A percentile compares a stretch with the other conserved stretches of the same genome.
Conservation (phyloP, 495 filamentous ascomycete species). For the Trichocladium uniseriatum region DNA sequence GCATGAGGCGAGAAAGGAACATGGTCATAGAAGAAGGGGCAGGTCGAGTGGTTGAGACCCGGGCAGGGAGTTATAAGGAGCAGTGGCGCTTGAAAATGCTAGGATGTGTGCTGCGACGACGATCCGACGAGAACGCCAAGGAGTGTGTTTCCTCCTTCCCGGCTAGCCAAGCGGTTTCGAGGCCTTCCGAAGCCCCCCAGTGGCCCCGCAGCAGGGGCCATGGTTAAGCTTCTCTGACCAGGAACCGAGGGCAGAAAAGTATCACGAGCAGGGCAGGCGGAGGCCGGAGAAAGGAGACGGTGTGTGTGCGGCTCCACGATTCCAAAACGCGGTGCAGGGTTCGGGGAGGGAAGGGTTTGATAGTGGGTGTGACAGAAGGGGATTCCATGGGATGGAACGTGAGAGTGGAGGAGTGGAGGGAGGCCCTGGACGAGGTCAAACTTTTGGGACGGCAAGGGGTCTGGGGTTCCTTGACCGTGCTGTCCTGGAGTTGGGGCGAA, state of each 20-base stretch:
- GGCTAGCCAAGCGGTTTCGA: slow-evolving; percentile 29
- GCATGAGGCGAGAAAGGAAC: slow-evolving; percentile 28
- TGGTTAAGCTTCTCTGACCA: slow-evolving; percentile 25
- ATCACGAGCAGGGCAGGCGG: slow-evolving; percentile 16
- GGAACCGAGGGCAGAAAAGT: slow-evolving; percentile 23
- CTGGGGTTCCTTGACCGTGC: no score
- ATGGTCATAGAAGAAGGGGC: slow-evolving; percentile 20
- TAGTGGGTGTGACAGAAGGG: slow-evolving; percentile 9
- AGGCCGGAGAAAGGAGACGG: slow-evolving; percentile 15
- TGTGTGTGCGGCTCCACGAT: slow-evolving; percentile 35
- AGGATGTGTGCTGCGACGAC: slow-evolving; percentile 18
- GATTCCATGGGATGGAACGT: not conserved
- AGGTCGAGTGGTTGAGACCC: slow-evolving; percentile 10
- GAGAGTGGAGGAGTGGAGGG: no score
- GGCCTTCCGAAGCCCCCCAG: slow-evolving; percentile 4
- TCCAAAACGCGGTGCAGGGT: slow-evolving; percentile 37
- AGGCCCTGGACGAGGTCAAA: no score
- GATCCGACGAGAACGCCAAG: slow-evolving; percentile 28
- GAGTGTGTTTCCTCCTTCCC: slow-evolving; percentile 33
- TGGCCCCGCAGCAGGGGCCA: slow-evolving; percentile 1
- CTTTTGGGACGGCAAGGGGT: no score
- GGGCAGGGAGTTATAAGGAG: slow-evolving; percentile 20
- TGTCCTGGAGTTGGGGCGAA: not conserved
- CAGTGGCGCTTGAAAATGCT: slow-evolving; percentile 11
- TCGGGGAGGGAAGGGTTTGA: slow-evolving; percentile 14